Base-by-base conservation (phyloP, 2,329 filamentous ascomycete genomes). In the Diaporthe sp. region DNA sequence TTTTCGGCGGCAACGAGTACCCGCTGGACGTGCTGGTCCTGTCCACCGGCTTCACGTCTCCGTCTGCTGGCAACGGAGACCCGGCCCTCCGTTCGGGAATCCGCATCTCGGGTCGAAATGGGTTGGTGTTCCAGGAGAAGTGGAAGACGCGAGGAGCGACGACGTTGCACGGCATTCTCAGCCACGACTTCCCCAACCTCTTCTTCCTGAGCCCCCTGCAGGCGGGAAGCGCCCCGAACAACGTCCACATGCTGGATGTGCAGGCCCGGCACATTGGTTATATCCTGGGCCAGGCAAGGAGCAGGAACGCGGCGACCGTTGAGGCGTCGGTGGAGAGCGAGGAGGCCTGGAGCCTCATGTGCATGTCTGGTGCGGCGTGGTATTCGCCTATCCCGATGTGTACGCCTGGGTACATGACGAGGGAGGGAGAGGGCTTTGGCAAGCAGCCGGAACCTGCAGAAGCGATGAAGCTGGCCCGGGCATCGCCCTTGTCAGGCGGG, bases 1-100 rank as follows among this genome's bases (percentile, higher is more conserved):
- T 90, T 0, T 86, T 86, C 6, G 85, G 84, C 58, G 87, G 84
- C 15, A 80, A 84, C 34, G 86, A 89, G 61, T 89, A 90, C 77
- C 82, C 85, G 1, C 77, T 88, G 13, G 84, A 81, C 75, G 79
- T 79, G 77, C 81, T 85, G 71, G 78, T 82, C 49, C 81, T 82
- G 22, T 79, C 82, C 77, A 87, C 85, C 0, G 86, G 86, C 1
- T 87, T 83, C 79, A 74, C 44, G 7, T 28, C 39, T n/a, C 28
- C 58, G 25, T 10, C 25, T 22, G n/a, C 49, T 7, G 44, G 44
- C 4, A 28, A 10, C 6, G 68, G 68, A n/a, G 47, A 44, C 44
- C 57, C 58, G n/a, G 42, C 71, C 20, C 20, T 25, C 31, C 44
- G 55, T 39, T 51, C 60, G 13, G 44, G 44, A 0, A 57, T 67